Evolutionary conservation across 208 protist genomes (phyloP).

Genomic region (Trypanosoma avium): DNA sequence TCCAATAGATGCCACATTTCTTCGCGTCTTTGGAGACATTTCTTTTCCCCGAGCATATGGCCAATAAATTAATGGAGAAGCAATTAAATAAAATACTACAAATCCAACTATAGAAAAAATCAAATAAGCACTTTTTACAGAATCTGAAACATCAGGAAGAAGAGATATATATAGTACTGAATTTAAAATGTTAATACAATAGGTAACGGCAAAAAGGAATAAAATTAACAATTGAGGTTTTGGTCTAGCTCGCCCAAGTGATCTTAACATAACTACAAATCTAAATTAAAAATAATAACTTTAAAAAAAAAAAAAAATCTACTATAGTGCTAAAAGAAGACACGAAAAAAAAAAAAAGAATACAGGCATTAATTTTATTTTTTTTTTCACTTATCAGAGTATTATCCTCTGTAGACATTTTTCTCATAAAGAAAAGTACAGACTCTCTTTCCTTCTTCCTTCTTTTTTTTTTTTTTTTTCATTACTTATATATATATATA

Average conservation of each 20-base stretch:
- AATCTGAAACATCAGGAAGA: slow-evolving; percentile 9
- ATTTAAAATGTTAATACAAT: slow-evolving; percentile 61
- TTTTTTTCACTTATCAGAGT: too few species aligned
- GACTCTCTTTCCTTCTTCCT: too few species aligned
- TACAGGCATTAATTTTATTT: too few species aligned
- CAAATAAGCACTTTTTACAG: slow-evolving; percentile 55
- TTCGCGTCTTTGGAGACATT: slow-evolving; percentile 62
- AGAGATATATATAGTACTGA: slow-evolving; percentile 50
- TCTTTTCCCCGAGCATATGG: slow-evolving; percentile 63
- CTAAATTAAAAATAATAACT: neutral
- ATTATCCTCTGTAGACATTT: too few species aligned
- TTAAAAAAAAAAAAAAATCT: neutral
- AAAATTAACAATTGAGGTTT: slow-evolving; percentile 50
- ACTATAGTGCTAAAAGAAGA: too few species aligned
- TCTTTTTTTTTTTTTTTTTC: too few species aligned
- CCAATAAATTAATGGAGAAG: slow-evolving; percentile 73
- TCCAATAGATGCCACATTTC: slow-evolving; percentile 44
- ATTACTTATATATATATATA: too few species aligned
- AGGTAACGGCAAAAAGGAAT: slow-evolving; percentile 51
- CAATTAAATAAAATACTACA: slow-evolving; percentile 40
- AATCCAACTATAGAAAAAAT: slow-evolving; percentile 53
- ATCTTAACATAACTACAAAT: slow-evolving; percentile 22
- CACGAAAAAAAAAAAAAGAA: too few species aligned
- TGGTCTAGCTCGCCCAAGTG: slow-evolving; percentile 36
- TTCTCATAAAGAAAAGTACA: too few species aligned